Conservation (phyloP, 352 stramenopile species). For the Globisporangium polare region DNA sequence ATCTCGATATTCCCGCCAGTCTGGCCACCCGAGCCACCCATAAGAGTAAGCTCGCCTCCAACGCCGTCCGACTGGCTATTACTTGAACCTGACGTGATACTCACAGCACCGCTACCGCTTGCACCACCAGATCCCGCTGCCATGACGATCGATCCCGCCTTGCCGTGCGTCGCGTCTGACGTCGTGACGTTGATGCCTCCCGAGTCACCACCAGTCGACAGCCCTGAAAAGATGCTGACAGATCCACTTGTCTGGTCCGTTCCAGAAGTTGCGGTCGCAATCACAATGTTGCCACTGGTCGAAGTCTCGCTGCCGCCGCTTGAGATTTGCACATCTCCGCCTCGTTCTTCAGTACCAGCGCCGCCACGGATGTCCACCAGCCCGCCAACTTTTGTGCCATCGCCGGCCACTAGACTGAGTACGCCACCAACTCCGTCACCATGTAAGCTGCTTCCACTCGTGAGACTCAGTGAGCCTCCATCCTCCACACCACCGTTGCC, state of each 20-base stretch:
- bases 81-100: slow-evolving; percentile 25
- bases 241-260: slow-evolving; percentile 9
- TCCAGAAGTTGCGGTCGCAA: slow-evolving; percentile 10
- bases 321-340: slow-evolving; percentile 15
- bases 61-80: slow-evolving; percentile 7
- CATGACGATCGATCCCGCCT: slow-evolving; percentile 18
- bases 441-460: not conserved
- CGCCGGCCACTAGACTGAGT: slow-evolving; percentile 7
- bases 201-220: slow-evolving; percentile 13
- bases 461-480: not conserved
- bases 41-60: slow-evolving; percentile 15
- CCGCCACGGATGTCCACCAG: slow-evolving; percentile 9
- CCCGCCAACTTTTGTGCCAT: slow-evolving; percentile 12
- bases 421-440: slow-evolving; percentile 4
- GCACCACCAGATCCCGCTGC: slow-evolving; percentile 14
- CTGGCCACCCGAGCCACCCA: slow-evolving; percentile 13
- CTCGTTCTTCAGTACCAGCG: not conserved
- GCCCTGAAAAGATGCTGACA: slow-evolving; percentile 15
- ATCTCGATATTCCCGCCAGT: slow-evolving; percentile 31
- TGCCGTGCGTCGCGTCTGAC: slow-evolving; percentile 14
- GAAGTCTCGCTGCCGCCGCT: slow-evolving; percentile 14
- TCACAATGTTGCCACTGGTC: slow-evolving; percentile 17
- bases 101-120: slow-evolving; percentile 20
- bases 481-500: not conserved
- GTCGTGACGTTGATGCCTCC: slow-evolving; percentile 22